Evolutionary conservation across 345 rosid genomes (phyloP), one percentile per base, ranked within the genome.

Genomic region (Lumnitzera racemosa): DNA sequence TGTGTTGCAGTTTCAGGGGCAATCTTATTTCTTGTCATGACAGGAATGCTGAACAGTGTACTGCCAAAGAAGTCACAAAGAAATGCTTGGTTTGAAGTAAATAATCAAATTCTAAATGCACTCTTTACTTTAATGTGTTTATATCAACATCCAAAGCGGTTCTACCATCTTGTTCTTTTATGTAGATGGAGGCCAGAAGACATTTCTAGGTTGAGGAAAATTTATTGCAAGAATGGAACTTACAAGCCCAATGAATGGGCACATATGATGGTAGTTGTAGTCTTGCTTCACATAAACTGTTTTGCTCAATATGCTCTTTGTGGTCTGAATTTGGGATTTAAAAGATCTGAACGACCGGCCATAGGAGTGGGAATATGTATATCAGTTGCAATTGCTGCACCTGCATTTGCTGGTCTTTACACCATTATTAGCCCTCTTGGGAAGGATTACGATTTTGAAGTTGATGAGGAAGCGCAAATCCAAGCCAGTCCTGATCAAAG

Each of bases 271-370:
- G 87, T 84, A 14, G 96, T 94, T 17, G 81, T 88, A n/a, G 15
- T 80, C 57, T 70, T 94, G 61, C 95, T 94, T 49, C 87, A 94
- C 64, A 46, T 90, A 53, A 94, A 94, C 56, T 94, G 99, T 74
- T 94, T 94, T 61, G 95, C 99, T 57, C 97, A 90, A 61, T 94
- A 94, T 55, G 99, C 96, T 2, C 87, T 94, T 47, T 94, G 99
- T 62, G 87, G 97, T 62, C 81, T 94, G 23, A 90, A 94, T 55
- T 61, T 83, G 68, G 97, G 97, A 12, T 94, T 67, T 69, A 83
- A 61, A 63, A 90, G 99, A 79, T 90, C 97, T 0, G 65, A 80
- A 31, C 83, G 97, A 61, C 96, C 97, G 48, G 87, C 96, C 0
- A 52, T 90, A 47, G 97, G 97, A 62, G 99, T 94, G 10, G 96